Conservation (phyloP, 2,329 filamentous ascomycete genomes). For the Alternaria longipes region DNA sequence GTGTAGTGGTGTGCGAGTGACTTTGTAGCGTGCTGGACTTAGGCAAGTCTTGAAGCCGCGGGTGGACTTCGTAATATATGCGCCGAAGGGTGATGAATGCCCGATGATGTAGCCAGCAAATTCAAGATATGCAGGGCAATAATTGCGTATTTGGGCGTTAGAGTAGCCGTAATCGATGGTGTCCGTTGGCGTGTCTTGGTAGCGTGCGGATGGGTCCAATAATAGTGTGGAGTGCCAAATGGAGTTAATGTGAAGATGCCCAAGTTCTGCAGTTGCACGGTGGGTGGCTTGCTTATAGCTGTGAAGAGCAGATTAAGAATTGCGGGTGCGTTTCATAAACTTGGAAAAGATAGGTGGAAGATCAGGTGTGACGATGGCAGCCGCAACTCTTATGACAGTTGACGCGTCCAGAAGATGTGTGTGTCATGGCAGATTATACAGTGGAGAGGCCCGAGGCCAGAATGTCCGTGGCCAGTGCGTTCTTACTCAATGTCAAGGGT, state of each 20-base stretch:
- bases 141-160: slow-evolving; percentile 30
- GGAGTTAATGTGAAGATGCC: slow-evolving; percentile 9
- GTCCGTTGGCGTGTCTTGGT: slow-evolving; percentile 35
- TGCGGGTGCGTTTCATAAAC: neutral
- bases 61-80: slow-evolving; percentile 36
- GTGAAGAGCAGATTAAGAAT: slow-evolving; percentile 1
- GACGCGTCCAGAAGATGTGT: slow-evolving; percentile 16
- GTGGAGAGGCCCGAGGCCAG: slow-evolving; percentile 18
- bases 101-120: slow-evolving; percentile 40
- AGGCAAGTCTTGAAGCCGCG: slow-evolving; percentile 3
- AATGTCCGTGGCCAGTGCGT: slow-evolving; percentile 12
- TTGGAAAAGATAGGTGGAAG: neutral
- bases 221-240: slow-evolving; percentile 11
- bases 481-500: slow-evolving; percentile 12
- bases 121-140: slow-evolving; percentile 35
- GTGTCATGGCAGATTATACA: slow-evolving; percentile 22
- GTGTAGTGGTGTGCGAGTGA: slow-evolving; percentile 2
- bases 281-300: slow-evolving; percentile 13
- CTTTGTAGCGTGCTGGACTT: slow-evolving; percentile 9
- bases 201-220: slow-evolving; percentile 31
- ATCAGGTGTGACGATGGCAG: slow-evolving; percentile 8
- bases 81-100: slow-evolving; percentile 31
- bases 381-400: slow-evolving; percentile 16
- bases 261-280: slow-evolving; percentile 5
- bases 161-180: slow-evolving; percentile 29